These are phyloP conservation scores for Alternaria sp. DNA, from an alignment of 2,329 filamentous ascomycete species.

Conservation along the genomic window DNA sequence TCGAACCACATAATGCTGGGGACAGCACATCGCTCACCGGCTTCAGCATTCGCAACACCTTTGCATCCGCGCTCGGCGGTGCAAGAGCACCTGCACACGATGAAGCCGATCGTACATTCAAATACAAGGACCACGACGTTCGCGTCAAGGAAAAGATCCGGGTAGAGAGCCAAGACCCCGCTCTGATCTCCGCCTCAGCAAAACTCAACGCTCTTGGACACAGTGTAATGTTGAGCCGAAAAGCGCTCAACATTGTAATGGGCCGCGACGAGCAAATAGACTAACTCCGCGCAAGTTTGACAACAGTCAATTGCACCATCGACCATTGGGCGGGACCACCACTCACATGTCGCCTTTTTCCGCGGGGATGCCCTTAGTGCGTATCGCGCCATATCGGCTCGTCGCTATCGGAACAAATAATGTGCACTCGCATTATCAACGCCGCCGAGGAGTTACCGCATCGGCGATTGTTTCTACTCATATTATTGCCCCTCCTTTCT, in stretches of 20 bases:
- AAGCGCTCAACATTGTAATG: constrained; percentile 81
- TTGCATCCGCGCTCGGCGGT: constrained; percentile 59
- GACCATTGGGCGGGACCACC: constrained; percentile 16
- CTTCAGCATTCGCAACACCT: constrained; percentile 65
- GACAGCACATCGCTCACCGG: constrained; percentile 43
- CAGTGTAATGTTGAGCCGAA: constrained; percentile 72
- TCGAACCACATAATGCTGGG: constrained; percentile 62
- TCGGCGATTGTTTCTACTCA: constrained; percentile 16
- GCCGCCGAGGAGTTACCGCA: constrained; percentile 19
- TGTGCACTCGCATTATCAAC: constrained; percentile 25
- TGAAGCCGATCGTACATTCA: constrained; percentile 80
- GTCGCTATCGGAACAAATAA: constrained; percentile 48
- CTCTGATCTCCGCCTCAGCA: constrained; percentile 80
- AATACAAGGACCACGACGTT: constrained; percentile 74
- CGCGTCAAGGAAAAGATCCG: constrained; percentile 88
- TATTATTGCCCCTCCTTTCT: constrained; percentile 11
- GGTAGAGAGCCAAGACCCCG: constrained; percentile 89
- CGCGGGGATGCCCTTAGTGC: constrained; percentile 27
- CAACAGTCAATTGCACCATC: constrained; percentile 19
- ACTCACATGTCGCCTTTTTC: constrained; percentile 25
- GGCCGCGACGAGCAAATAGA: constrained; percentile 61
- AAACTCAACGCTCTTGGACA: constrained; percentile 83
- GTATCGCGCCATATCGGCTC: constrained; percentile 33
- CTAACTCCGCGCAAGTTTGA: constrained; percentile 26
- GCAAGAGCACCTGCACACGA: constrained; percentile 54